Percentiles rank a stretch among this genome's conserved stretches.
Conservation (phyloP, 2,329 filamentous ascomycete species). For the Byssoonygena ceratinophila region DNA sequence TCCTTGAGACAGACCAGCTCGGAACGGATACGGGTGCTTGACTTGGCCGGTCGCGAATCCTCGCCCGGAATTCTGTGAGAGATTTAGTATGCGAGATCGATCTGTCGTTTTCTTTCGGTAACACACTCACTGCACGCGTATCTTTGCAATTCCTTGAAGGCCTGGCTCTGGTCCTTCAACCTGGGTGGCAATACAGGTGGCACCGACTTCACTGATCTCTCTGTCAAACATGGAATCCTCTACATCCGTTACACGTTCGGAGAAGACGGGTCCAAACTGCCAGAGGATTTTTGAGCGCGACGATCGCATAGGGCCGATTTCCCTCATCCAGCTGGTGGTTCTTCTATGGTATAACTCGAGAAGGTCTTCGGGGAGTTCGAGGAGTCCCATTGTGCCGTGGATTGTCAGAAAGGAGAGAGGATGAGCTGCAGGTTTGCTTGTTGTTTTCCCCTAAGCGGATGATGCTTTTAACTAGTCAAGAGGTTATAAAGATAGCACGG, state of each 20-base stretch:
- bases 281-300: neutral
- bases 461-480: no score
- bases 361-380: conserved; percentile 7
- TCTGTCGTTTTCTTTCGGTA: no score
- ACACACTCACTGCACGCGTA: conserved; percentile 15
- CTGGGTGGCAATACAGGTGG: conserved; percentile 14
- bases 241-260: conserved; percentile 8
- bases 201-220: conserved; percentile 10
- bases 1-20: neutral
- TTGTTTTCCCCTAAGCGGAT: no score
- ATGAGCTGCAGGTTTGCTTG: no score
- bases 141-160: conserved; percentile 14
- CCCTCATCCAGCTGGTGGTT: neutral
- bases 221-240: conserved; percentile 3
- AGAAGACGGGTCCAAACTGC: conserved; percentile 13
- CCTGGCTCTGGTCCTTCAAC: conserved; percentile 13
- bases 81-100: neutral
- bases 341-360: conserved; percentile 6
- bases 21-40: neutral
- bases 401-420: no score
- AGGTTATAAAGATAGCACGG: no score
- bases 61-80: neutral
- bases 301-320: neutral
- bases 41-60: neutral
- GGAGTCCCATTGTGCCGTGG: neutral